Evolutionary conservation across 331 rosid species (phyloP).

Genomic region (Malus hybrid): DNA sequence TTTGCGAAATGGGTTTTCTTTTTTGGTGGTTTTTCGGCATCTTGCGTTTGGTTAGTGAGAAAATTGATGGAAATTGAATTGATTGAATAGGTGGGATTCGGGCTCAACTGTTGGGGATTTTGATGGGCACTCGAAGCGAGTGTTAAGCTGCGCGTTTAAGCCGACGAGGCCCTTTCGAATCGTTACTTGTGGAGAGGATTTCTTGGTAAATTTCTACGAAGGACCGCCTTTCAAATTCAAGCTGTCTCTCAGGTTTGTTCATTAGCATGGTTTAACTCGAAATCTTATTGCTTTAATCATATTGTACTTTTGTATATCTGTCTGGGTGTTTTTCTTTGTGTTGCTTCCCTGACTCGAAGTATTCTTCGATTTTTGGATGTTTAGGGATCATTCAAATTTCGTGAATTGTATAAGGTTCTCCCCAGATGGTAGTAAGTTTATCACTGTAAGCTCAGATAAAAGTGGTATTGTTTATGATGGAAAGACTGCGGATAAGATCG

Average conservation of each 20-base stretch:
- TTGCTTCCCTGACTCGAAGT: neutral
- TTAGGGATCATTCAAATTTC: slow-evolving; percentile 94
- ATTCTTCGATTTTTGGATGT: slow-evolving; percentile 9
- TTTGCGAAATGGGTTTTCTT: neutral
- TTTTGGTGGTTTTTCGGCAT: neutral
- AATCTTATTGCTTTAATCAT: neutral
- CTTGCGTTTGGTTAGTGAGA: neutral
- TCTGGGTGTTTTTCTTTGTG: no score
- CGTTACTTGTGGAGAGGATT: slow-evolving; percentile 91
- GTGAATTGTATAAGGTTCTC: slow-evolving; percentile 86
- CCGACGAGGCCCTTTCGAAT: slow-evolving; percentile 87
- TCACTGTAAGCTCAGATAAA: slow-evolving; percentile 85
- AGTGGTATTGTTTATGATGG: slow-evolving; percentile 74
- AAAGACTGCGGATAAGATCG: slow-evolving; percentile 77
- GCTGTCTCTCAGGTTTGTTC: slow-evolving; percentile 68
- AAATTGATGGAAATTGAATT: neutral
- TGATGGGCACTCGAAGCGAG: slow-evolving; percentile 89
- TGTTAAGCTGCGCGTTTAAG: slow-evolving; percentile 83
- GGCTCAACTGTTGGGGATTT: slow-evolving; percentile 93
- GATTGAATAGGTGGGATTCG: slow-evolving; percentile 78
- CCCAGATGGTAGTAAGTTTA: slow-evolving; percentile 83
- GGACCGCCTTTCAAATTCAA: slow-evolving; percentile 95
- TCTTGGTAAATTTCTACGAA: slow-evolving; percentile 82
- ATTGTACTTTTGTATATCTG: no score
- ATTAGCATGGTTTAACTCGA: neutral